phyloP scores from a whole-genome alignment of 768 basidiomycete species.

The Suillus tomentosus region DNA sequence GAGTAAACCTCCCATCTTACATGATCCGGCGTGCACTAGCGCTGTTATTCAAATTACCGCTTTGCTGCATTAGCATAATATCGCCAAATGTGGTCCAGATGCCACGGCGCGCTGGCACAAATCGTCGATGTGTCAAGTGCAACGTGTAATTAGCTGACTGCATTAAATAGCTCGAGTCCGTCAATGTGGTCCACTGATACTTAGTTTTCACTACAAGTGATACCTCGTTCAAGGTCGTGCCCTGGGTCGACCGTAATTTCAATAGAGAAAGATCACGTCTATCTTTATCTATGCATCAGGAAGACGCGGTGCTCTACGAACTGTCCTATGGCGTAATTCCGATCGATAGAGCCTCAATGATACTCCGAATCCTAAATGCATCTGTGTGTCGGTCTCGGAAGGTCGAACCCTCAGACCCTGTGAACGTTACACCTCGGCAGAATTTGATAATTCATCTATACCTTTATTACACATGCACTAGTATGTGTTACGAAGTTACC shows the following conservation, averaged over 20 bases:
- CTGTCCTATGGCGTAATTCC: no score
- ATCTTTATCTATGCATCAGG: no score
- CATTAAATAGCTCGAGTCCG: background rate
- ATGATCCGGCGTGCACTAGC: background rate
- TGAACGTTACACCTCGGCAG: background rate
- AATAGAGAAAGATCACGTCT: no score
- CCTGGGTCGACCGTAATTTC: background rate
- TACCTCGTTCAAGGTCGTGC: background rate
- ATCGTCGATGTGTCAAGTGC: background rate
- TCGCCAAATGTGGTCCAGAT: no score
- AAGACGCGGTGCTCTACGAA: no score
- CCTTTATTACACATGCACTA: background rate
- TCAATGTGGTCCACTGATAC: background rate
- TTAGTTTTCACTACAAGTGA: no score
- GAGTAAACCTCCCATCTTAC: no score
- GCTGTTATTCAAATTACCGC: no score
- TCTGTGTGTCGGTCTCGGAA: background rate
- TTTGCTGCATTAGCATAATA: no score
- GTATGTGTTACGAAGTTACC: background rate
- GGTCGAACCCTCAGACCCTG: background rate
- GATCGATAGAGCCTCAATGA: background rate
- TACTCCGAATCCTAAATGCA: background rate
- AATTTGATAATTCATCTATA: no score
- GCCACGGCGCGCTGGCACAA: background rate
- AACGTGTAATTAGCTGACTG: background rate